Percentiles rank a stretch among this genome's conserved stretches.
These are phyloP conservation scores for Vigna nakashimae DNA, from an alignment of 306 rosid genomes.

Conservation along the genomic window DNA sequence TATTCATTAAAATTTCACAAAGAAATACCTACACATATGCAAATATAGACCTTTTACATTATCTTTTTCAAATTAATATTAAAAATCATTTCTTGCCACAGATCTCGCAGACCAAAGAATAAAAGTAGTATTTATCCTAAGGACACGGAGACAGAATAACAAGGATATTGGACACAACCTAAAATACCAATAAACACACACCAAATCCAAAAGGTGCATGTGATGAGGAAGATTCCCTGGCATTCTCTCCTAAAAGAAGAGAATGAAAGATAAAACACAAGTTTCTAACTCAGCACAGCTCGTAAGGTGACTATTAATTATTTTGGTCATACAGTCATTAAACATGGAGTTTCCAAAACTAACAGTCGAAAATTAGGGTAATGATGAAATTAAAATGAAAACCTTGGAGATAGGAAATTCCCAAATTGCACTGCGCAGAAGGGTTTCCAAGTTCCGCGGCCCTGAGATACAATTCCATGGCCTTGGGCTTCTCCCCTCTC, in stretches of 20 bases:
- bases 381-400: neutral
- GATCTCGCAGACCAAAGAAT: neutral
- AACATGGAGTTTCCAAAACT: neutral
- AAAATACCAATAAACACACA: neutral
- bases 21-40: neutral
- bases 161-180: neutral
- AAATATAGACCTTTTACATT: neutral
- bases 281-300: too few species aligned
- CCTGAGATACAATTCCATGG: slow-evolving; percentile 60
- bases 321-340: neutral
- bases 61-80: neutral
- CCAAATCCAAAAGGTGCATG: neutral
- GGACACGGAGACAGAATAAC: slow-evolving; percentile 9
- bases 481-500: slow-evolving; percentile 60
- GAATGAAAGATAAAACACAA: neutral
- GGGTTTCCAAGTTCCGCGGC: slow-evolving; percentile 79
- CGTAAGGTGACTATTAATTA: neutral
- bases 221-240: neutral
- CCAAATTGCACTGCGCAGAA: slow-evolving; percentile 87
- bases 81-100: neutral
- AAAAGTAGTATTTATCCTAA: neutral
- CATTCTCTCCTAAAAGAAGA: neutral
- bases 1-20: slow-evolving; percentile 9
- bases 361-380: neutral
- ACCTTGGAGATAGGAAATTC: slow-evolving; percentile 86